Evolutionary conservation across 2,329 filamentous ascomycete genomes (phyloP), one percentile per base, ranked within the genome.

Genomic region (Hymenoscyphus occultus): DNA sequence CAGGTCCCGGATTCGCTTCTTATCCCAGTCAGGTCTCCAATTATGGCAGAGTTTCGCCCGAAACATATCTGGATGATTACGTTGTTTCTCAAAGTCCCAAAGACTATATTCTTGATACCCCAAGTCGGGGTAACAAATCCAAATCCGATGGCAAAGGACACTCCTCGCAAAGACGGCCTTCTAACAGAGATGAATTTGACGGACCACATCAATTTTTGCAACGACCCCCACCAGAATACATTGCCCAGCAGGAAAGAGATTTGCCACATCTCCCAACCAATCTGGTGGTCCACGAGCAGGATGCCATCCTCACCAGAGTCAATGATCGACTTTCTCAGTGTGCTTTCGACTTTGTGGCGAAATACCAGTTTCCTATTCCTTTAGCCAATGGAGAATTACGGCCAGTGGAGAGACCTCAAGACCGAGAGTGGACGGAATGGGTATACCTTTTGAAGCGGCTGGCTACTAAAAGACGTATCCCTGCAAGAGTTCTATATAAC

Each of bases 391-490:
- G 71, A 76, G 90, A 94, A 76, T 93, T 93, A 85, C 85, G 91
- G 71, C 89, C 89, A 64, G 84, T 93, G 62, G 87, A 90, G 75
- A 81, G 87, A 57, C 87, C 91, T 39, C 87, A 88, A 73, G 91
- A 93, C 78, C 84, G 91, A 68, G 92, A 95, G 77, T 96, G 92
- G 92, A 94, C 91, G 57, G 92, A 96, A 79, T 96, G 92, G 92
- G 92, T 94, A 64, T 92, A 93, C 77, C 84, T 96, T 65, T 82
- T 96, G 71, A 95, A 95, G 79, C 85, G 91, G 60, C 84, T 96
- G 65, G 92, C 92, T 39, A 96, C 92, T 40, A 95, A 94, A 80
- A 85, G 92, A 70, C 87, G 92, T 68, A 94, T 96, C 71, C 92
- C 92, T 5, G 90, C 92, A 58, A 84, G 91, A 64, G 90, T 95